A percentile compares a stretch with the other conserved stretches of the same genome.
These are phyloP conservation scores for Pyrenochaeta sp. DNA, from an alignment of 2,329 filamentous ascomycete species.

Conservation along the genomic window DNA sequence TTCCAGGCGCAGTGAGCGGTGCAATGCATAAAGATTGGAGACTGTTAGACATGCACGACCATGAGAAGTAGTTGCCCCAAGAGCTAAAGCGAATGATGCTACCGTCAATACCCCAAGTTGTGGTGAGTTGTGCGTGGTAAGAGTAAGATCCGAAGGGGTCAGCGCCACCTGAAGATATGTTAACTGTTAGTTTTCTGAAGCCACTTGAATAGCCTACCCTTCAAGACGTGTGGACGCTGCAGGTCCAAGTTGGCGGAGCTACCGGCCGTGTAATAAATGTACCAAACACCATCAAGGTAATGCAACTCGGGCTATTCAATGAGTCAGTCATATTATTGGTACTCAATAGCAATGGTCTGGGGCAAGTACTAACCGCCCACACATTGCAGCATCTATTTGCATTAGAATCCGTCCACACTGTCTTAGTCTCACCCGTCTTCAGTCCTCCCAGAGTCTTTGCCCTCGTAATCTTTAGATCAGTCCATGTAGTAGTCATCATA, in stretches of 20 bases:
- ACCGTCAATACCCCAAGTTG: slow-evolving; percentile 59
- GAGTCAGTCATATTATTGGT: neutral
- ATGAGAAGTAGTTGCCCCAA: slow-evolving; percentile 62
- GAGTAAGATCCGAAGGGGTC: slow-evolving; percentile 62
- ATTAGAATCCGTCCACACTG: slow-evolving; percentile 60
- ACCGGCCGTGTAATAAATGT: slow-evolving; percentile 66
- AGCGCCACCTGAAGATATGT: slow-evolving; percentile 55
- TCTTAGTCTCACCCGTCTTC: slow-evolving; percentile 62
- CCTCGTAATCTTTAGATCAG: slow-evolving; percentile 63
- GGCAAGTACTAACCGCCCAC: slow-evolving; percentile 55
- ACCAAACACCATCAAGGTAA: slow-evolving; percentile 59
- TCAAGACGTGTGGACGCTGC: slow-evolving; percentile 63
- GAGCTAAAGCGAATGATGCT: slow-evolving; percentile 61
- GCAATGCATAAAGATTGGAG: slow-evolving; percentile 55
- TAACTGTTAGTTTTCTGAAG: neutral
- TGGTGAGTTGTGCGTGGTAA: slow-evolving; percentile 59
- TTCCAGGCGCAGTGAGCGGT: slow-evolving; percentile 51
- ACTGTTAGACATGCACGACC: slow-evolving; percentile 61
- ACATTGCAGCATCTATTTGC: slow-evolving; percentile 58
- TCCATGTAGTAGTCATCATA: slow-evolving; percentile 65
- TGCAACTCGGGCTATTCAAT: slow-evolving; percentile 59
- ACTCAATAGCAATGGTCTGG: neutral
- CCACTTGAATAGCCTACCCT: slow-evolving; percentile 45
- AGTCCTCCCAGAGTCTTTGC: slow-evolving; percentile 64
- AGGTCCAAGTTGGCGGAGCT: slow-evolving; percentile 54